These are phyloP conservation scores for Setomelanomma holmii DNA, from an alignment of 2,329 filamentous ascomycete genomes.

Conservation along the genomic window DNA sequence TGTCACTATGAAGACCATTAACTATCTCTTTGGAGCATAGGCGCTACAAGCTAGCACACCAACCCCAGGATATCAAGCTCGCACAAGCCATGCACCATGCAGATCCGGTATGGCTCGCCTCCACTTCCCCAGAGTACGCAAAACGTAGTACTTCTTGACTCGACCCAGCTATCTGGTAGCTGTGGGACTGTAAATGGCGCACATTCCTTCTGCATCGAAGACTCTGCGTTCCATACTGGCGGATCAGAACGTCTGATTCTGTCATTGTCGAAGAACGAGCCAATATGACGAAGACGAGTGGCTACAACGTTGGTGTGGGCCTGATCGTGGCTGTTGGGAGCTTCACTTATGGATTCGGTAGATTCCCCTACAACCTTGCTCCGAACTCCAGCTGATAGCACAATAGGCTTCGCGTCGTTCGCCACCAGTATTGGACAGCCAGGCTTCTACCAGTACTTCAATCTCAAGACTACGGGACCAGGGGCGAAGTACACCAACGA, in stretches of 20 bases:
- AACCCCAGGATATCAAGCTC: background rate
- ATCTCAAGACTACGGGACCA: constrained; percentile 18
- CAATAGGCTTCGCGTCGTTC: constrained; percentile 29
- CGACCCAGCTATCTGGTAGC: constrained; percentile 3
- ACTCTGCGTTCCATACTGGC: background rate
- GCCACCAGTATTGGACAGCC: constrained; percentile 31
- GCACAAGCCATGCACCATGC: background rate
- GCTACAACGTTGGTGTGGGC: constrained; percentile 33
- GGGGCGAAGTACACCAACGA: constrained; percentile 26
- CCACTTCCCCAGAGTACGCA: constrained; percentile 6
- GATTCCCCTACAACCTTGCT: background rate
- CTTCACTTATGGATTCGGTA: constrained; percentile 37
- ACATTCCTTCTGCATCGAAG: background rate
- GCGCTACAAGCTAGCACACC: background rate
- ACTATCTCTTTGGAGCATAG: background rate
- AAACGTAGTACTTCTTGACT: background rate
- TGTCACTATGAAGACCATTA: background rate
- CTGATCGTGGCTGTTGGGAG: constrained; percentile 30
- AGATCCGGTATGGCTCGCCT: constrained; percentile 1
- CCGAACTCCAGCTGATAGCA: background rate
- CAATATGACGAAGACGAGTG: constrained; percentile 30
- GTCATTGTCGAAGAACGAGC: background rate
- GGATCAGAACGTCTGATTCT: background rate
- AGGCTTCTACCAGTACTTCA: constrained; percentile 30
- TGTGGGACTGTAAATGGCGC: background rate